Evolutionary conservation across 2,329 filamentous ascomycete species (phyloP), one percentile per base, ranked within the genome.

Genomic region (Paecilomyces formosus): DNA sequence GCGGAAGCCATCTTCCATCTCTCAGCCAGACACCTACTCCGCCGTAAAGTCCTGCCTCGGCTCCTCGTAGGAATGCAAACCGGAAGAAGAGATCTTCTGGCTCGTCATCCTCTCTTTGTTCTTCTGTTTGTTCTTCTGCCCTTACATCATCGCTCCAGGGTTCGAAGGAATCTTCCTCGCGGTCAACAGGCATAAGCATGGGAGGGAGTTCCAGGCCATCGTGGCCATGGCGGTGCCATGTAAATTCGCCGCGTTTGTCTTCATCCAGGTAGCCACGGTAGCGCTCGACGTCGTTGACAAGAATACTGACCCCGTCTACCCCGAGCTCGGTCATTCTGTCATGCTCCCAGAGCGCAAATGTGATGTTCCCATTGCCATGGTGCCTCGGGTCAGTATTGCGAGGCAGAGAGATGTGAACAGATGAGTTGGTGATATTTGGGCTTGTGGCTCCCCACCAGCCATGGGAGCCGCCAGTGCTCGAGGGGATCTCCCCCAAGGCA

Each of bases 271-370:
- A 86, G 1, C 80, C 81, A 5, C 81, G 74, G 70, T 82, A 86
- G 33, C 83, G 75, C 66, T 87, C 85, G 1, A 87, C 84, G 56
- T 87, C 85, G 62, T 87, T 87, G 58, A 87, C 81, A 3, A 87
- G 71, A 2, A 87, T 77, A 28, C 80, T 83, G 9, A 87, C 71
- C 1, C 84, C 85, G 59, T 87, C 84, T 24, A 79, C 74, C 9
- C 70, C 69, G 3, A 77, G 67, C 21, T 71, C 62, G 1, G 61
- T 57, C 75, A 77, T 77, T 12, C 73, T 70, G 51, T 74, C 63
- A 2, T 66, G 64, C 33, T 76, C 74, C 70, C 76, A 79, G 21
- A 79, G 69, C 31, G 65, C 59, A 57, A 79, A 78, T 1, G 76
- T 79, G 58, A 79, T 78, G 58, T 79, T 79, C 21, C 74, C 74